Evolutionary conservation across 179 eudicot species (phyloP).

Genomic region (Corrigiola litoralis): DNA sequence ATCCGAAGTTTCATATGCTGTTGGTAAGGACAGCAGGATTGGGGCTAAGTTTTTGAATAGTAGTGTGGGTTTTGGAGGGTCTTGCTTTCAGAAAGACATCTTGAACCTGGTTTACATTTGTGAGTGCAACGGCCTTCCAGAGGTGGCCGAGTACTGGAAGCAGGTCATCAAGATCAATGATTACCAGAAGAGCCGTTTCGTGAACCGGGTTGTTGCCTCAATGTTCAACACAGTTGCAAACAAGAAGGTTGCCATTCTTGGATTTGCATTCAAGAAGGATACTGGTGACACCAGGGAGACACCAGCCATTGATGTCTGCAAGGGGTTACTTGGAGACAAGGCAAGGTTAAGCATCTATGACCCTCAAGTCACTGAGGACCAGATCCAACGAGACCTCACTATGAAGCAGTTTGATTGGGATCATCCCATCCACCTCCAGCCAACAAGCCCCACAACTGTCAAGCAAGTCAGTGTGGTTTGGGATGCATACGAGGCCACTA

Average conservation of each 20-base stretch:
- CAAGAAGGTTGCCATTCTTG: conserved; percentile 64
- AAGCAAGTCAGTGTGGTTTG: conserved; percentile 57
- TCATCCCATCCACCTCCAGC: conserved; percentile 72
- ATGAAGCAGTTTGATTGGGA: conserved; percentile 85
- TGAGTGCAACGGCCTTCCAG: conserved; percentile 74
- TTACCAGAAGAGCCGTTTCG: conserved; percentile 63
- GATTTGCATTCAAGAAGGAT: conserved; percentile 77
- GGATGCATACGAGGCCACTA: conserved; percentile 65
- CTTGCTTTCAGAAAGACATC: conserved; percentile 79
- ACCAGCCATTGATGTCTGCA: conserved; percentile 76
- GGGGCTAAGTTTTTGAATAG: conserved; percentile 68
- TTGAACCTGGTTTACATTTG: conserved; percentile 69
- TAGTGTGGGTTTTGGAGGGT: conserved; percentile 77
- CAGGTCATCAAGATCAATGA: conserved; percentile 75
- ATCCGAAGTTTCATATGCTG: conserved; percentile 56
- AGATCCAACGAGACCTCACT: conserved; percentile 61
- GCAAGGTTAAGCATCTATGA: conserved; percentile 62
- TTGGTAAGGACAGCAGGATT: conserved; percentile 61
- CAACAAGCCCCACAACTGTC: conserved; percentile 60
- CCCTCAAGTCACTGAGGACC: conserved; percentile 75
- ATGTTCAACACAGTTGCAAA: conserved; percentile 65
- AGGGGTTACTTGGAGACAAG: conserved; percentile 64
- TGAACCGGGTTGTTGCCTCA: conserved; percentile 65
- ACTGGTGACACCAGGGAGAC: conserved; percentile 78
- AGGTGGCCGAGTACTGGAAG: conserved; percentile 75